Base-by-base conservation (phyloP, 148 eudicot genomes). In the Arbutus unedo region DNA sequence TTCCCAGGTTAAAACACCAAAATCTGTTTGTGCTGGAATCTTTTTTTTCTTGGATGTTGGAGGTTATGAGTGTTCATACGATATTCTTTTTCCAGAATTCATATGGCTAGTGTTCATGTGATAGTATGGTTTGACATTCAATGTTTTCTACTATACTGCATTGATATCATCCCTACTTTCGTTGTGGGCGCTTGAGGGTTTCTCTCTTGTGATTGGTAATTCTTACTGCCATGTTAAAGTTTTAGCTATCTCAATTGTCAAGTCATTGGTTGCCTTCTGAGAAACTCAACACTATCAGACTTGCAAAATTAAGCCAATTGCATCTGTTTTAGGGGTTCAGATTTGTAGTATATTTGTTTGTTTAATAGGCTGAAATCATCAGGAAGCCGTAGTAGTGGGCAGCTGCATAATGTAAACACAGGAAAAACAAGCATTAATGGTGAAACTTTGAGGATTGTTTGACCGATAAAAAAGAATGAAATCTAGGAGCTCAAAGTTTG, bases 291-390 rank as follows among this genome's bases (percentile, higher is more conserved):
- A 49, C 19, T n/a, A 23, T 8, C 41, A 14, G 74, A 48, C 14
- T 21, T 49, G 47, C 9, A 57, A 21, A 79, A 64, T 19, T 15
- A 41, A 44, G 50, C n/a, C 74, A 64, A 21, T 3, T 21, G 23
- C 23, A 47, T 23, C n/a, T n/a, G n/a, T 66, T 62, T 47, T 43
- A 16, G n/a, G 16, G 14, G 7, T 48, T 23, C n/a, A 44, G 16
- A 59, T 47, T 11, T 41, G 13, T 79, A 72, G 6, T 48, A 64
- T 64, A 41, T 4, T 25, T 57, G 23, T n/a, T 78, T 78, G 50
- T 44, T 76, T 77, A 54, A 77, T 43, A 31, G 14, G 64, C 79
- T 54, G 21, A 77, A 54, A 77, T 77, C n/a, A 77, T 21, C 47
- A 53, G 8, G 18, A 75, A 75, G 41, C 59, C 57, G 9, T 48